Conservation (phyloP, 2,329 filamentous ascomycete species). For the Pseudopithomyces maydicus region DNA sequence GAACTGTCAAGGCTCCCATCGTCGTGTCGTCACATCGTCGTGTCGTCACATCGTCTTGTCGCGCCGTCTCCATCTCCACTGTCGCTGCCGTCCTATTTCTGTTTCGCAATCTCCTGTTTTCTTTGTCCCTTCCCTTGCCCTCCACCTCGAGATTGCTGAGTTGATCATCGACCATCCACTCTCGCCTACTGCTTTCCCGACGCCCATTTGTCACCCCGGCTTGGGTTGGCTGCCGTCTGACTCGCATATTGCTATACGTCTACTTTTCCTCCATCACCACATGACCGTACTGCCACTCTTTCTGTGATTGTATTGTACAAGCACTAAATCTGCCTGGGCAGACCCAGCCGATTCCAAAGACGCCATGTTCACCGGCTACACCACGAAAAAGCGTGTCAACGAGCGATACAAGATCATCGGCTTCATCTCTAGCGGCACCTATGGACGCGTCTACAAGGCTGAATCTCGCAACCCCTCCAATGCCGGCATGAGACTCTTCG, state of each 20-base stretch:
- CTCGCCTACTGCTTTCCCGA: constrained; percentile 11
- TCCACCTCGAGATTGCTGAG: not conserved
- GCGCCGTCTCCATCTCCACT: constrained; percentile 8
- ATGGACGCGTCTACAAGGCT: constrained; percentile 97
- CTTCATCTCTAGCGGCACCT: constrained; percentile 97
- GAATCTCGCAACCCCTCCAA: constrained; percentile 63
- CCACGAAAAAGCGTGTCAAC: constrained; percentile 80
- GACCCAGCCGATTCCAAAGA: constrained; percentile 32
- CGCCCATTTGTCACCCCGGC: constrained; percentile 6
- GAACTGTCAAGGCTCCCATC: too few relatives aligned
- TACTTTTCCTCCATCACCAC: not conserved
- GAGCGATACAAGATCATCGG: constrained; percentile 96
- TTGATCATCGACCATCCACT: constrained; percentile 20
- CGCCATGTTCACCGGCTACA: constrained; percentile 57
- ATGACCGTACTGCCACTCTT: not conserved
- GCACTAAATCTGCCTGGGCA: constrained; percentile 19
- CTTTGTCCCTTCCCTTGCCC: constrained; percentile 1
- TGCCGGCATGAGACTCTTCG: constrained; percentile 80
- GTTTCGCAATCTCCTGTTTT: not conserved
- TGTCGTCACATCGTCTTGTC: not conserved
- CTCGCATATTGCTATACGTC: constrained; percentile 5
- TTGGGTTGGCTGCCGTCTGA: constrained; percentile 2
- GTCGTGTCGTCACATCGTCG: not conserved
- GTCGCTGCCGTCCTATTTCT: constrained; percentile 1
- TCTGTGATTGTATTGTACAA: constrained; percentile 1